Conservation (phyloP, 495 filamentous ascomycete genomes). For the Penicillium odoratum region DNA sequence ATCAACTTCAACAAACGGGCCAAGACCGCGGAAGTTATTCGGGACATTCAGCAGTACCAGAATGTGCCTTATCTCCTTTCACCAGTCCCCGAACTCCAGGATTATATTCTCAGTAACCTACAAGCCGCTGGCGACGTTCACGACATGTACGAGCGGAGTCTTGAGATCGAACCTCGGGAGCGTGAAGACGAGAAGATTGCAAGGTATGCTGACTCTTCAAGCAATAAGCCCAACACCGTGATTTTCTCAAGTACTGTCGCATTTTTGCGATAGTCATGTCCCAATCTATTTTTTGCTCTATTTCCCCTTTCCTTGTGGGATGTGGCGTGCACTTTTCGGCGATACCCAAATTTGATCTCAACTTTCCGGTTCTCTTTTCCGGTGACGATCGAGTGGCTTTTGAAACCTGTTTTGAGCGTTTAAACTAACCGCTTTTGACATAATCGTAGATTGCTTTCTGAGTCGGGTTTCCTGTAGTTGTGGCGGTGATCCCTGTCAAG, state of each 20-base stretch:
- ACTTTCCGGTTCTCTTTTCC: conserved; percentile 16
- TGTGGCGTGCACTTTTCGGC: conserved; percentile 23
- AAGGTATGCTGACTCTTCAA: conserved; percentile 56
- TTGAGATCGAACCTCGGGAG: conserved; percentile 90
- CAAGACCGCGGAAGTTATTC: conserved; percentile 96
- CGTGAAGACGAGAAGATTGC: conserved; percentile 94
- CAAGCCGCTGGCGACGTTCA: conserved; percentile 91
- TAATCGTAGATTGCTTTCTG: conserved; percentile 63
- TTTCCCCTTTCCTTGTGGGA: conserved; percentile 18
- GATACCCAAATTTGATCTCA: conserved; percentile 34
- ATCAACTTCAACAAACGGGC: conserved; percentile 99
- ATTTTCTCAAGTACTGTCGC: conserved; percentile 38
- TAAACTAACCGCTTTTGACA: conserved; percentile 42
- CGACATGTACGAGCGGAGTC: conserved; percentile 97
- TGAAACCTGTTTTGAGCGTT: conserved; percentile 27
- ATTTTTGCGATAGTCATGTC: conserved; percentile 30
- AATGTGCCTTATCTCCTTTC: conserved; percentile 91
- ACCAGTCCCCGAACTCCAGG: conserved; percentile 87
- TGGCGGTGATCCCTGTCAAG: conserved; percentile 24
- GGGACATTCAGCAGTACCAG: conserved; percentile 97
- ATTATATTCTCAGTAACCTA: conserved; percentile 96
- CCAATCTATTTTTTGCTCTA: conserved; percentile 12
- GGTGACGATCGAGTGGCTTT: conserved; percentile 15
- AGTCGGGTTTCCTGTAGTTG: conserved; percentile 71
- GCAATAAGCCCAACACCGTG: conserved; percentile 39